These are phyloP conservation scores for Vickermania spadyakhi DNA, from an alignment of 208 protist species.

Conservation along the genomic window DNA sequence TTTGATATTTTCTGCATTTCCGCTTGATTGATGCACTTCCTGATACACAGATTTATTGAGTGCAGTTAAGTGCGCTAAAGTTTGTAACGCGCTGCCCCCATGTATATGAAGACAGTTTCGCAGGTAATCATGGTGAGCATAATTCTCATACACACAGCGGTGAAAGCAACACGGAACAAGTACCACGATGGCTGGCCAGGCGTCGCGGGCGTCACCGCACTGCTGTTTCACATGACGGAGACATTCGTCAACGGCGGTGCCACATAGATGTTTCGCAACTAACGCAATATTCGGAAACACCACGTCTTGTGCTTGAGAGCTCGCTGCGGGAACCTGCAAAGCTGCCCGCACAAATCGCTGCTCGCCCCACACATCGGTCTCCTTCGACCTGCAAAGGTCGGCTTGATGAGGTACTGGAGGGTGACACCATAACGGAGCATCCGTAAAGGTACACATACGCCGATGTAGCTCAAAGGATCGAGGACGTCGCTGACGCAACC, in stretches of 20 bases:
- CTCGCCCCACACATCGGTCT: conserved; percentile 19
- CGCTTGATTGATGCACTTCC: no score
- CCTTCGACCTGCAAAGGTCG: no score
- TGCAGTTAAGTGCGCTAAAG: conserved; percentile 48
- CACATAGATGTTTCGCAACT: conserved; percentile 80
- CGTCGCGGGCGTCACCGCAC: conserved; percentile 3
- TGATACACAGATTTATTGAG: conserved; percentile 60
- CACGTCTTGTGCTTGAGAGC: neutral
- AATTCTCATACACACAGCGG: conserved; percentile 37
- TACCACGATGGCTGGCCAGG: conserved; percentile 50
- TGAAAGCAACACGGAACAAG: conserved; percentile 77
- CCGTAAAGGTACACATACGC: conserved; percentile 25
- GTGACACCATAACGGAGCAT: conserved; percentile 17
- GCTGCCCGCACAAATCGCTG: no score
- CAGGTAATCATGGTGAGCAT: conserved; percentile 44
- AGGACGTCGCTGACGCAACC: conserved; percentile 17
- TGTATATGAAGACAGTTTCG: conserved; percentile 19
- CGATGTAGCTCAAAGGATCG: conserved; percentile 27
- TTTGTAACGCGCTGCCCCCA: conserved; percentile 15
- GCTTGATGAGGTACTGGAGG: neutral
- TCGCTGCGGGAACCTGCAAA: no score
- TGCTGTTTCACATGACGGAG: conserved; percentile 35
- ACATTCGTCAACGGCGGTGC: conserved; percentile 62
- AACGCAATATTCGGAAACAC: conserved; percentile 26
- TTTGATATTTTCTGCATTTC: no score